phyloP scores from a whole-genome alignment of 345 rosid species.

The Syzygium grande region DNA sequence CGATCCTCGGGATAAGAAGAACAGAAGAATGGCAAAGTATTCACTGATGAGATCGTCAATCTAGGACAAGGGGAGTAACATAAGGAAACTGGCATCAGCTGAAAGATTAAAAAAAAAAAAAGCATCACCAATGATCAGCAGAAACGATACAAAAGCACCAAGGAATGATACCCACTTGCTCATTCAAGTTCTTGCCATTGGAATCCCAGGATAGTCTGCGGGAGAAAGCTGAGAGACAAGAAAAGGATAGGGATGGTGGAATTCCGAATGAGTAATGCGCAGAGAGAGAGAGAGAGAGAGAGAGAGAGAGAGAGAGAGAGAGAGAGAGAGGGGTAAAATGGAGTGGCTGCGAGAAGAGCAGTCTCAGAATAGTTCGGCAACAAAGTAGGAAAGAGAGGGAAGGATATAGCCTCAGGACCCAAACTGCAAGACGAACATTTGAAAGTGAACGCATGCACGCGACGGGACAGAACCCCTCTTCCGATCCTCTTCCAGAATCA shows the following conservation, averaged over 20 bases:
- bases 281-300: conserved; percentile 1
- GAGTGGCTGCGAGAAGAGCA: not conserved
- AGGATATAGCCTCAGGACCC: not conserved
- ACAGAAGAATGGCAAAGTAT: not conserved
- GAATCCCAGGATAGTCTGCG: not conserved
- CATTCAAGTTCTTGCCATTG: not conserved
- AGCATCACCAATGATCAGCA: not conserved
- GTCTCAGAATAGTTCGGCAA: not conserved
- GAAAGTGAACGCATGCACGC: not conserved
- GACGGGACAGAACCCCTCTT: not conserved
- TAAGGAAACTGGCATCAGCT: too few species aligned
- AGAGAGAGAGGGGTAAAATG: not conserved
- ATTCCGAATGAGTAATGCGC: not conserved
- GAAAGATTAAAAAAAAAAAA: not conserved
- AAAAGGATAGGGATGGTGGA: not conserved
- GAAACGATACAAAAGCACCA: not conserved
- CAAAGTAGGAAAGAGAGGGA: not conserved
- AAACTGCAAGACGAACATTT: not conserved
- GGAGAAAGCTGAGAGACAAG: not conserved
- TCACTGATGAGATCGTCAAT: not conserved
- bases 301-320: conserved; percentile 10
- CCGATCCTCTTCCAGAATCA: not conserved
- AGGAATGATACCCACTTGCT: not conserved
- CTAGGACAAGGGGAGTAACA: not conserved
- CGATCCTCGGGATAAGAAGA: not conserved